These are phyloP conservation scores for Thalia dealbata DNA, from an alignment of 176 grass and related monocot genomes.

Conservation along the genomic window DNA sequence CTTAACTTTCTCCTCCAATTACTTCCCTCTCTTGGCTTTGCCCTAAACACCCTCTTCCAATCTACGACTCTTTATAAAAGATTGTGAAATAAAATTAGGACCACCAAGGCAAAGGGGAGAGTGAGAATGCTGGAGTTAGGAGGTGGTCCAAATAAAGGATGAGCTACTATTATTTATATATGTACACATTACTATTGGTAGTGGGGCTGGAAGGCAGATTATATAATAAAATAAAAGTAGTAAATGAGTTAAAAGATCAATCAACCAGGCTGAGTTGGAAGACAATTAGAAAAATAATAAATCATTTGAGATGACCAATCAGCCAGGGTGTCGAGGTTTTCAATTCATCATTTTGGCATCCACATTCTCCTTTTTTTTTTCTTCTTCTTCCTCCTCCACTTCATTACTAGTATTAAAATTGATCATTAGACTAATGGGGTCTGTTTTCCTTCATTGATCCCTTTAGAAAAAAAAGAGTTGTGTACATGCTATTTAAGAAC, in stretches of 20 bases:
- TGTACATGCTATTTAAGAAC: not conserved
- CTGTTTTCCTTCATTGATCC: not conserved
- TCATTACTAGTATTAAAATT: not conserved
- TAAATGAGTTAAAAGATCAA: too few species aligned
- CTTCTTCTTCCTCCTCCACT: not conserved
- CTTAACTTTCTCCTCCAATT: too few species aligned
- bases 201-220: not conserved
- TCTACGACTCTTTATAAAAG: not conserved
- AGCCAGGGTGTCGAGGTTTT: slow-evolving; percentile 4
- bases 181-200: not conserved
- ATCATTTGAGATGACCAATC: not conserved
- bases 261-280: too few species aligned
- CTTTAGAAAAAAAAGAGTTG: not conserved
- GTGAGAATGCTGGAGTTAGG: not conserved
- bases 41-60: too few species aligned
- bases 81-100: not conserved
- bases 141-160: not conserved
- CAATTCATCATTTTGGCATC: not conserved
- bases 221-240: too few species aligned
- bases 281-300: not conserved
- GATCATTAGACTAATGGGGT: not conserved
- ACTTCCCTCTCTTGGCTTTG: too few species aligned
- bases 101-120: not conserved
- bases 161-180: not conserved
- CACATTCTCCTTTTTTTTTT: not conserved